These are phyloP conservation scores for Calonectria hawksworthii DNA, from an alignment of 2,329 filamentous ascomycete genomes.

Conservation along the genomic window DNA sequence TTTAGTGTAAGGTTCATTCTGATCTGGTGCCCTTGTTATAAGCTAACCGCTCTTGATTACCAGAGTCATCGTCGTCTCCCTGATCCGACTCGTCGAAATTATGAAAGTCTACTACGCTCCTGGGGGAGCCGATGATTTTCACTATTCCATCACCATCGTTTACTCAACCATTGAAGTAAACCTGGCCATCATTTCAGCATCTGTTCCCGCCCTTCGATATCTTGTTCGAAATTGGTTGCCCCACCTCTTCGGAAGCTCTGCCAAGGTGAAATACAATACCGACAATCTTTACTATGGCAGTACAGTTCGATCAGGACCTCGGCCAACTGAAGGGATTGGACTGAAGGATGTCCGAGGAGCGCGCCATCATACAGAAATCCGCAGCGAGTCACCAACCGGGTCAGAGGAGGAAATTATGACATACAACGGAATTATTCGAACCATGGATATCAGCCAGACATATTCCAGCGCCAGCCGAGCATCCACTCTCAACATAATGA, in stretches of 20 bases:
- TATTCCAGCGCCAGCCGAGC: slow-evolving; percentile 22
- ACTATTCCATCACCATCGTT: slow-evolving; percentile 50
- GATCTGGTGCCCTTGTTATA: neutral
- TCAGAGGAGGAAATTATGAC: slow-evolving; percentile 56
- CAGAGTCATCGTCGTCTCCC: slow-evolving; percentile 50
- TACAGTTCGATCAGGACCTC: slow-evolving; percentile 23
- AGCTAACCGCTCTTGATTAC: neutral
- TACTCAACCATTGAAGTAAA: slow-evolving; percentile 52
- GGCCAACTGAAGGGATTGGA: slow-evolving; percentile 23
- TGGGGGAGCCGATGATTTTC: slow-evolving; percentile 29
- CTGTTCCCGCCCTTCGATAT: slow-evolving; percentile 51
- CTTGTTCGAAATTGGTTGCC: slow-evolving; percentile 51
- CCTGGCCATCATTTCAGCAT: slow-evolving; percentile 54
- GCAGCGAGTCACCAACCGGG: slow-evolving; percentile 48
- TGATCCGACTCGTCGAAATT: slow-evolving; percentile 47
- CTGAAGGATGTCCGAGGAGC: slow-evolving; percentile 44
- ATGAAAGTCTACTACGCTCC: slow-evolving; percentile 31
- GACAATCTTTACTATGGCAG: slow-evolving; percentile 24
- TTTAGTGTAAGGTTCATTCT: slow-evolving; percentile 45
- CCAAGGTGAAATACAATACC: slow-evolving; percentile 27
- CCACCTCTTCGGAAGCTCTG: slow-evolving; percentile 41
- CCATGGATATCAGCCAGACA: slow-evolving; percentile 29
- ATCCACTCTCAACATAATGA: neutral
- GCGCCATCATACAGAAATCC: slow-evolving; percentile 47
- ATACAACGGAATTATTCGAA: slow-evolving; percentile 51